Base-by-base conservation (phyloP, 2,329 filamentous ascomycete genomes). In the Penicillium sp. region DNA sequence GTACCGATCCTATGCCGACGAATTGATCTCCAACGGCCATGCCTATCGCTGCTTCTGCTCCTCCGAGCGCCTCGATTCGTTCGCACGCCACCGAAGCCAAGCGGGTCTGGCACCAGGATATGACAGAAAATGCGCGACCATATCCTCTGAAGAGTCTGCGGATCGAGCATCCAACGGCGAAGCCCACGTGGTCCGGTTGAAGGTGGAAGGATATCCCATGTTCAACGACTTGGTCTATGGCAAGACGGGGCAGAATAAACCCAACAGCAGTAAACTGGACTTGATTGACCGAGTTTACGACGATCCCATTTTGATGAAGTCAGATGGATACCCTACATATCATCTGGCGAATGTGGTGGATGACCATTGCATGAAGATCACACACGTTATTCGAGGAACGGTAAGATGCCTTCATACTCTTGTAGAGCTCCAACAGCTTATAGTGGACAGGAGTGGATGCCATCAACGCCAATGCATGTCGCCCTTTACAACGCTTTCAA, bases 281-380 rank as follows among this genome's bases (percentile, higher is more conserved):
- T 62, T 70, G 44, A 72, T 70, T 50, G 74, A 77, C 46, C 71
- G 70, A 31, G 77, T 79, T 23, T 85, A 78, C 55, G 89, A 93
- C 58, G 91, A 97, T 63, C 92, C 90, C 18, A 88, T 98, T 53
- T 76, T 98, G 35, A 75, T 96, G 52, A 98, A 98, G 70, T 86
- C 84, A 0, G 93, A 98, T 66, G 91, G 90, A 0, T 87, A 87
- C 56, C 93, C 93, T 0, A 98, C 95, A 0, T 98, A 98, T 65
- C 93, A 98, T 69, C 85, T 98, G 53, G 93, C 93, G 4, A 98
- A 97, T 64, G 92, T 98, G 7, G 86, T 98, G 4, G 93, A 98
- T 65, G 93, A 98, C 64, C 89, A 96, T 68, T 77, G 87, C 52
- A 98, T 98, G 93, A 75, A 88, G 52, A 95, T 98, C 58, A 96